These are phyloP conservation scores for Pseudoturritis turrita DNA, from an alignment of 345 rosid species.

Conservation along the genomic window DNA sequence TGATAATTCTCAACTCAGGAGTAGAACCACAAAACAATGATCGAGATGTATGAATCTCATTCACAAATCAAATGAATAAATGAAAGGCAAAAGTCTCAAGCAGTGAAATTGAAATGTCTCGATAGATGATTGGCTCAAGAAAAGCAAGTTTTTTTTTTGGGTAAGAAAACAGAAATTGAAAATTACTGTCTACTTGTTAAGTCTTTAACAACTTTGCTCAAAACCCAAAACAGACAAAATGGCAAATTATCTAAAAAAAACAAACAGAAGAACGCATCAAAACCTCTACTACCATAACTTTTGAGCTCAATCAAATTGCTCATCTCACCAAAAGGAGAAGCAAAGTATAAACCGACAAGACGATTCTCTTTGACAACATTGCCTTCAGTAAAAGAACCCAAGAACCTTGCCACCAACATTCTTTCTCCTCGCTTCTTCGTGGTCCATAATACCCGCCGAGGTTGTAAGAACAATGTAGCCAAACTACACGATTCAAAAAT, in stretches of 20 bases:
- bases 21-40: too few species aligned
- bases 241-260: constrained; percentile 10
- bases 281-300: constrained; percentile 20
- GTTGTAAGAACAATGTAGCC: constrained; percentile 78
- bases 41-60: too few species aligned
- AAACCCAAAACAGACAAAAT: constrained; percentile 18
- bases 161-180: background rate
- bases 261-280: constrained; percentile 15
- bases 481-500: constrained; percentile 36
- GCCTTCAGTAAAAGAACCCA: constrained; percentile 64
- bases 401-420: constrained; percentile 81
- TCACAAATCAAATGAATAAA: background rate
- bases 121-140: constrained; percentile 1
- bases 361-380: background rate
- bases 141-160: background rate
- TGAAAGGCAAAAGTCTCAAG: background rate
- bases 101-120: background rate
- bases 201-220: constrained; percentile 5
- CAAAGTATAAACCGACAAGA: constrained; percentile 14
- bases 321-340: constrained; percentile 20
- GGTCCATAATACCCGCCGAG: constrained; percentile 85
- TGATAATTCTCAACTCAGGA: too few species aligned
- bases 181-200: constrained; percentile 8
- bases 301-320: constrained; percentile 20
- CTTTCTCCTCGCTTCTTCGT: constrained; percentile 86